Conservation (phyloP, 2,329 filamentous ascomycete genomes). For the Ophiocordyceps camponoti-leonardi region DNA sequence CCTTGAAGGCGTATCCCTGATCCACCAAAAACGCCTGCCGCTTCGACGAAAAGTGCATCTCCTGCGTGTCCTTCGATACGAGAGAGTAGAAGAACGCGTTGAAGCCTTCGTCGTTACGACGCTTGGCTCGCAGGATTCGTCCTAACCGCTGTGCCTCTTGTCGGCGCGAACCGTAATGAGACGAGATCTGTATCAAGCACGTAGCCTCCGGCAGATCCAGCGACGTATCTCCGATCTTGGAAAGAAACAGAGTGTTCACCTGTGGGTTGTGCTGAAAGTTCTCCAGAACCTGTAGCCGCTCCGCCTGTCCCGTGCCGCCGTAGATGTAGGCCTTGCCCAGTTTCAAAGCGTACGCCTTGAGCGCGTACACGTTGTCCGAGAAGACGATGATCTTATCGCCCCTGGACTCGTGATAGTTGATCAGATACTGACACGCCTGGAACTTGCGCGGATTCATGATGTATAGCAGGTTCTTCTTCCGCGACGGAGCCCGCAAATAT, state of each 20-base stretch:
- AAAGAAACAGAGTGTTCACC: slow-evolving; percentile 86
- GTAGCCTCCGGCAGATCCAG: slow-evolving; percentile 92
- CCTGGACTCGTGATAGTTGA: slow-evolving; percentile 87
- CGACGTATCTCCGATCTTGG: slow-evolving; percentile 97
- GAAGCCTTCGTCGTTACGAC: slow-evolving; percentile 93
- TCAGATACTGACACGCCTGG: slow-evolving; percentile 94
- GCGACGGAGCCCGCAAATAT: slow-evolving; percentile 55
- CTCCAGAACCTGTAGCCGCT: slow-evolving; percentile 73
- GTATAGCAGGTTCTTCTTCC: slow-evolving; percentile 43
- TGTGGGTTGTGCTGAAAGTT: slow-evolving; percentile 89
- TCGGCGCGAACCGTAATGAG: slow-evolving; percentile 89
- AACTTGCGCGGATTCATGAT: slow-evolving; percentile 98
- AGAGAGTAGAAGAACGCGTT: slow-evolving; percentile 98
- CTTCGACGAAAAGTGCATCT: slow-evolving; percentile 97
- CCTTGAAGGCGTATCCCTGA: slow-evolving; percentile 97
- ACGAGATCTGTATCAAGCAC: slow-evolving; percentile 91
- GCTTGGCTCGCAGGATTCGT: slow-evolving; percentile 84
- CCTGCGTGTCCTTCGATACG: slow-evolving; percentile 90
- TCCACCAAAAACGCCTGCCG: slow-evolving; percentile 94
- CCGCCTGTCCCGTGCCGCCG: slow-evolving; percentile 69
- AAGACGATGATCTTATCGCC: slow-evolving; percentile 98
- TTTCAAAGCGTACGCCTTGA: slow-evolving; percentile 71
- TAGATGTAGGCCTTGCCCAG: slow-evolving; percentile 82
- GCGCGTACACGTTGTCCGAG: slow-evolving; percentile 88
- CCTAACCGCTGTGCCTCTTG: slow-evolving; percentile 91